Percentiles rank a stretch among this genome's conserved stretches.
phyloP scores from a whole-genome alignment of 768 basidiomycete species.

The Tulasnella sp. region DNA sequence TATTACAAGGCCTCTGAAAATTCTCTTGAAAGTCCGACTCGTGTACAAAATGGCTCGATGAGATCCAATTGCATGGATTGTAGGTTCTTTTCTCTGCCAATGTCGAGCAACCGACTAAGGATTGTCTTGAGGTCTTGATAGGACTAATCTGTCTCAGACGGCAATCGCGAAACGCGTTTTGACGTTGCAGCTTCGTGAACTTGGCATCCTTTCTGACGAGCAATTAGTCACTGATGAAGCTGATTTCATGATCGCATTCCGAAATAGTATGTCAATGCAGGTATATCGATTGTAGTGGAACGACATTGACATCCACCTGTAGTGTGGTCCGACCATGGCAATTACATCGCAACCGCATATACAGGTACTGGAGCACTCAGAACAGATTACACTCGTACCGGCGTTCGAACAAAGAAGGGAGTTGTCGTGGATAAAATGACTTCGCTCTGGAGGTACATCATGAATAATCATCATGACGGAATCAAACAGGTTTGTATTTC shows the following conservation, averaged over 20 bases:
- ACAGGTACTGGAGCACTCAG: constrained; percentile 92
- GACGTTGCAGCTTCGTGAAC: constrained; percentile 55
- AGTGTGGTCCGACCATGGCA: constrained; percentile 99
- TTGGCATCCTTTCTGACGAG: constrained; percentile 56
- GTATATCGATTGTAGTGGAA: neutral
- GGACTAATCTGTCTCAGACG: constrained; percentile 93
- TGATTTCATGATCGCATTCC: constrained; percentile 64
- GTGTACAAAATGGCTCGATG: constrained; percentile 60
- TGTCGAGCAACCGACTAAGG: too few relatives aligned
- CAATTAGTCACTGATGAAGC: constrained; percentile 70
- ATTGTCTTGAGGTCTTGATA: too few relatives aligned
- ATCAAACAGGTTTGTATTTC: constrained; percentile 54
- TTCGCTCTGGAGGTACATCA: constrained; percentile 69
- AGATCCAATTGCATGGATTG: constrained; percentile 95
- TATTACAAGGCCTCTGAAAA: constrained; percentile 68
- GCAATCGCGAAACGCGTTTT: constrained; percentile 77
- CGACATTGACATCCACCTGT: neutral
- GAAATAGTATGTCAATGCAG: constrained; percentile 71
- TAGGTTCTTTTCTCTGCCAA: too few relatives aligned
- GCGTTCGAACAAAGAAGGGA: constrained; percentile 71
- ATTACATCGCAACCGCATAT: constrained; percentile 79
- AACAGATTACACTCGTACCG: constrained; percentile 93
- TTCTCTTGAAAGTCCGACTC: constrained; percentile 34
- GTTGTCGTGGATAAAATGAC: constrained; percentile 75
- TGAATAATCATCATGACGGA: constrained; percentile 95